These are phyloP conservation scores for Pilatotrama ljubarskyi DNA, from an alignment of 768 basidiomycete species.

Conservation along the genomic window DNA sequence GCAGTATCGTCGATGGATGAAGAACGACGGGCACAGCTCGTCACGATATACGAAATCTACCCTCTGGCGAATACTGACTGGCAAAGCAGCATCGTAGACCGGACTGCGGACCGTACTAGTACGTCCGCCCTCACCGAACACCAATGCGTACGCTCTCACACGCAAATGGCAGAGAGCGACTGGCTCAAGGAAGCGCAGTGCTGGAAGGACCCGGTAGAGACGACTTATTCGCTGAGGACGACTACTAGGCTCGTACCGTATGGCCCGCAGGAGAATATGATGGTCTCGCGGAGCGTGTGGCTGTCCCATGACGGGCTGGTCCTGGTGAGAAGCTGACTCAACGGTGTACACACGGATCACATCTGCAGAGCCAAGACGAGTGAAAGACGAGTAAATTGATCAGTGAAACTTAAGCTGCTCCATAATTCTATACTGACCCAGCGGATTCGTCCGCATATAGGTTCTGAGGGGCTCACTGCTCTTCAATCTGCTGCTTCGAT, in stretches of 20 bases:
- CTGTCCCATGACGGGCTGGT: not conserved
- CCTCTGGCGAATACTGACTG: not conserved
- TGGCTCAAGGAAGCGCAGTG: not conserved
- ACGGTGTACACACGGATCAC: too few species aligned
- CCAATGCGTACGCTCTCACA: too few species aligned
- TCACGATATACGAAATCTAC: not conserved
- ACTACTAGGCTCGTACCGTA: not conserved
- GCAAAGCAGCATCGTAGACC: too few species aligned
- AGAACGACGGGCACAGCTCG: not conserved
- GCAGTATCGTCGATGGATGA: not conserved
- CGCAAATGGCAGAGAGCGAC: not conserved
- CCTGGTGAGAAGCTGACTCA: not conserved
- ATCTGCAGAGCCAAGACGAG: too few species aligned
- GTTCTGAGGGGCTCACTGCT: too few species aligned
- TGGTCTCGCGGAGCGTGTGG: not conserved
- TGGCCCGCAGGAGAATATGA: not conserved
- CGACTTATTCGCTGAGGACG: not conserved
- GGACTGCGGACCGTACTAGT: too few species aligned
- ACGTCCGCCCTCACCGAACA: too few species aligned
- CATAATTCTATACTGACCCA: too few species aligned
- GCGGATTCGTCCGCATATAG: too few species aligned
- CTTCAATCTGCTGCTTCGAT: too few species aligned
- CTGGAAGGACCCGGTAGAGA: not conserved
- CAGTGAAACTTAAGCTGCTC: too few species aligned
- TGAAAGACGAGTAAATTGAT: too few species aligned